A percentile compares a stretch with the other conserved stretches of the same genome.
phyloP scores from a whole-genome alignment of 371 early-diverging fungal species.

The Mucor indicus region DNA sequence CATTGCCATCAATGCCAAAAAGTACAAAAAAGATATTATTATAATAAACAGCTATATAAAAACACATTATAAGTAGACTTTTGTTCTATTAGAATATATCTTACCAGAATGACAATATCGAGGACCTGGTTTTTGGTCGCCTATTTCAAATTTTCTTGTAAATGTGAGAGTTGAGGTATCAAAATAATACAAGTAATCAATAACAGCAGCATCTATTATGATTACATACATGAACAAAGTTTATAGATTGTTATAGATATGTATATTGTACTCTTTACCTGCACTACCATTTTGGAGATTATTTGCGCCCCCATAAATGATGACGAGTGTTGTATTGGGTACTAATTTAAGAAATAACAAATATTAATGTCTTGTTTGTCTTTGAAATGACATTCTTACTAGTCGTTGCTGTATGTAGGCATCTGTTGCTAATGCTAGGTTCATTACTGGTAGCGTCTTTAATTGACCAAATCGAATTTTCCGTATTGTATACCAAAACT shows the following conservation, averaged over 20 bases:
- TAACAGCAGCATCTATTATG: neutral
- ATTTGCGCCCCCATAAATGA: constrained; percentile 20
- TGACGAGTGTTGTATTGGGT: constrained; percentile 9
- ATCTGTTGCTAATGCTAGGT: constrained; percentile 2
- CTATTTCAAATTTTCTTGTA: neutral
- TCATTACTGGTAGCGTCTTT: no score
- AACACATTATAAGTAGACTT: neutral
- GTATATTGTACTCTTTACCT: constrained; percentile 5
- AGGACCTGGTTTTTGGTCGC: neutral
- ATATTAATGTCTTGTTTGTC: neutral
- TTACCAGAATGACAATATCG: neutral
- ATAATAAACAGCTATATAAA: constrained; percentile 6
- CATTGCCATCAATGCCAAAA: constrained; percentile 13
- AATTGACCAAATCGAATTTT: no score
- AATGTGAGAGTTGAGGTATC: neutral
- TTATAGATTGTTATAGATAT: constrained; percentile 6
- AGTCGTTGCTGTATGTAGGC: constrained; percentile 12
- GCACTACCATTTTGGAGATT: no score
- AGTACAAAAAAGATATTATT: constrained; percentile 11
- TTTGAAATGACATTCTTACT: no score
- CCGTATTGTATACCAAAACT: no score
- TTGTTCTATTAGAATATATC: no score
- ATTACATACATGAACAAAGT: no score
- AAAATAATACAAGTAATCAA: neutral
- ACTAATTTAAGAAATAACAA: constrained; percentile 1